These are phyloP conservation scores for Russula griseocarnosa DNA, from an alignment of 768 basidiomycete genomes.

Conservation along the genomic window DNA sequence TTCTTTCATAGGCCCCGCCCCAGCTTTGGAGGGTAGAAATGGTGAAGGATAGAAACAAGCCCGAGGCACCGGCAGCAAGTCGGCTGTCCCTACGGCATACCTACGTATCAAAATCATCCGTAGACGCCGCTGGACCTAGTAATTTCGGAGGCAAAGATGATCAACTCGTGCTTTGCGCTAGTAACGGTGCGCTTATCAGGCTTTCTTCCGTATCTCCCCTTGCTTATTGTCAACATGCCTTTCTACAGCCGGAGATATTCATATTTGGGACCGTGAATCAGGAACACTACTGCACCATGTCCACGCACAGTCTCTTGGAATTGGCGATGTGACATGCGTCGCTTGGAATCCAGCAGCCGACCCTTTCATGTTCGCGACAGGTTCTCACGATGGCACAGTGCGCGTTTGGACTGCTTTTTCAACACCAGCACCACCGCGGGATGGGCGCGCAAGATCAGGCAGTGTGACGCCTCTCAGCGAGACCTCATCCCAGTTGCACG, in stretches of 20 bases:
- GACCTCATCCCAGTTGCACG: slow-evolving; percentile 16
- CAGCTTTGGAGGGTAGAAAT: slow-evolving; percentile 72
- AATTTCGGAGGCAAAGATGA: slow-evolving; percentile 80
- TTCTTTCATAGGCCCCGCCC: slow-evolving; percentile 54
- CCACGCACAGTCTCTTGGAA: slow-evolving; percentile 55
- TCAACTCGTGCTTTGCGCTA: slow-evolving; percentile 72
- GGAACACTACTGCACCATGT: slow-evolving; percentile 68
- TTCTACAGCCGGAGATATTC: slow-evolving; percentile 66
- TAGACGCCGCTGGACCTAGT: slow-evolving; percentile 77
- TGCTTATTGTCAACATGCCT: slow-evolving; percentile 3
- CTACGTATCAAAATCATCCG: slow-evolving; percentile 61
- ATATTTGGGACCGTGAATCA: slow-evolving; percentile 84
- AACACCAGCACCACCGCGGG: slow-evolving; percentile 14
- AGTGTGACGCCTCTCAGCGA: slow-evolving; percentile 24
- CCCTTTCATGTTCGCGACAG: slow-evolving; percentile 68
- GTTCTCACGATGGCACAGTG: slow-evolving; percentile 71
- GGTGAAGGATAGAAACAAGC: slow-evolving; percentile 50
- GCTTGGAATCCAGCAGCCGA: slow-evolving; percentile 73
- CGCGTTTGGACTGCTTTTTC: slow-evolving; percentile 63
- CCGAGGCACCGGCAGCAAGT: slow-evolving; percentile 31
- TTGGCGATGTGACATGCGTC: slow-evolving; percentile 69
- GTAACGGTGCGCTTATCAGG: slow-evolving; percentile 51
- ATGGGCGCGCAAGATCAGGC: slow-evolving; percentile 14
- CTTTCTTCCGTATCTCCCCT: slow-evolving; percentile 9
- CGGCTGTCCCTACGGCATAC: slow-evolving; percentile 55